Conservation (phyloP, 139 green algal species). For the Volvox reticuliferus region DNA sequence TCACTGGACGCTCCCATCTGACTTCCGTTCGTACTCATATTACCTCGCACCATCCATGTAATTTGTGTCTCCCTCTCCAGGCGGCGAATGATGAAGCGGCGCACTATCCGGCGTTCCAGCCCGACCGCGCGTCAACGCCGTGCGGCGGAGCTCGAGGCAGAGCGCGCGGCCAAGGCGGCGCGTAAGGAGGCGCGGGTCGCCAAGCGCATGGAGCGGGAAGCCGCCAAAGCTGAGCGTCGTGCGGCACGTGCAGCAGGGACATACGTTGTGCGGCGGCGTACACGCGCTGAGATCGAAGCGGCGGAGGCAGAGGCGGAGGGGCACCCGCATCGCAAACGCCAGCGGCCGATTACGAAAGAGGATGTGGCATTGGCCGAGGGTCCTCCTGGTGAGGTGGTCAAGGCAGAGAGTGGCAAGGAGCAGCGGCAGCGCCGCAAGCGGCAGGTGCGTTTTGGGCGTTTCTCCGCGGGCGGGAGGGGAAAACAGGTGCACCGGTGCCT, state of each 20-base stretch:
- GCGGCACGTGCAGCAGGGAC: background rate
- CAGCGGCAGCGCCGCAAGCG: background rate
- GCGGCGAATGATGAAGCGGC: constrained; percentile 14
- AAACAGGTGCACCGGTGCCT: background rate
- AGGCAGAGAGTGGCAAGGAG: background rate
- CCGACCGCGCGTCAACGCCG: background rate
- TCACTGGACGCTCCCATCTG: too few species aligned
- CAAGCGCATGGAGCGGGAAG: constrained; percentile 15
- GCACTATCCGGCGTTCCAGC: background rate
- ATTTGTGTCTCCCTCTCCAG: background rate
- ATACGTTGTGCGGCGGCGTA: background rate
- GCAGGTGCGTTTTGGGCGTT: background rate
- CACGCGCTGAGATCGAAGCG: background rate
- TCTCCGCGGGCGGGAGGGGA: too few species aligned
- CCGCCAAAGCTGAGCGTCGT: constrained; percentile 20
- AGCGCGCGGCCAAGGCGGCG: background rate
- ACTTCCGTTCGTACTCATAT: background rate
- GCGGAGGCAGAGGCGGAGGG: constrained; percentile 1
- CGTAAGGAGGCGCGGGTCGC: constrained; percentile 20
- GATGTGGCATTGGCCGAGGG: too few species aligned
- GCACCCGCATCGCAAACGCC: too few species aligned
- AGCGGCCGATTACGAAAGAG: background rate
- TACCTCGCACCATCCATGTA: background rate
- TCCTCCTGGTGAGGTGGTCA: background rate
- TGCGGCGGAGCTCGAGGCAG: background rate